Base-by-base conservation (phyloP, 2,329 filamentous ascomycete genomes). In the Lasiodiplodia sp. region DNA sequence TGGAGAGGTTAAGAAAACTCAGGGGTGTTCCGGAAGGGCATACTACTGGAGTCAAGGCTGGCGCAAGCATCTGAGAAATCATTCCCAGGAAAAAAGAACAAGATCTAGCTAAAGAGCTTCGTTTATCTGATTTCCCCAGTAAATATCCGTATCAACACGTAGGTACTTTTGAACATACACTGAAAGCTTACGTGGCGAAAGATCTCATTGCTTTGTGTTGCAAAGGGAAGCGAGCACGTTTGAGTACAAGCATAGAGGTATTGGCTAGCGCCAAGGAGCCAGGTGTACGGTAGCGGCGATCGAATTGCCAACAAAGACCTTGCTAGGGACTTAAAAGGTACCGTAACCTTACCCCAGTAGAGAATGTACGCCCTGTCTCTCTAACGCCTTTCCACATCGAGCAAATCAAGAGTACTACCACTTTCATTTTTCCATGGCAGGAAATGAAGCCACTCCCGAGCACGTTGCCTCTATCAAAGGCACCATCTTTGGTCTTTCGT, bases 1-100 rank as follows among this genome's bases (percentile, higher is more conserved):
- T 78, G 6, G 67, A 65, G 38, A 68, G 58, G 58, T 7, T 68
- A 6, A 51, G 28, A 11, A 47, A 34, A 16, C 31, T 68, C 16
- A 62, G 49, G 31, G 66, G 66, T 5, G 25, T 21, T 47, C 44
- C 44, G 31, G 21, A 23, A 34, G 34, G 62, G 31, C 25, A 37
- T 21, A 3, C 4, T 14, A 12, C 3, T 49, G 56, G 37, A 5
- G 56, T 44, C 0, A 60, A 31, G 11, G 66, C 66, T 47, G 56
- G 44, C 11, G 66, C 49, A n/a, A 47, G 55, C 49, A 21, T 53
- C 4, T 68, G 37, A 63, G 37, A 6, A 28, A 38, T 4, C 7
- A n/a, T 23, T 11, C 34, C 18, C 21, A 16, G 25, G 6, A 23
- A 18, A 28, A 25, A 31, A 25, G 34, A 5, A 25, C 37, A 23